Conservation (phyloP, 83 land plant genomes). For the Thuja plicata region DNA sequence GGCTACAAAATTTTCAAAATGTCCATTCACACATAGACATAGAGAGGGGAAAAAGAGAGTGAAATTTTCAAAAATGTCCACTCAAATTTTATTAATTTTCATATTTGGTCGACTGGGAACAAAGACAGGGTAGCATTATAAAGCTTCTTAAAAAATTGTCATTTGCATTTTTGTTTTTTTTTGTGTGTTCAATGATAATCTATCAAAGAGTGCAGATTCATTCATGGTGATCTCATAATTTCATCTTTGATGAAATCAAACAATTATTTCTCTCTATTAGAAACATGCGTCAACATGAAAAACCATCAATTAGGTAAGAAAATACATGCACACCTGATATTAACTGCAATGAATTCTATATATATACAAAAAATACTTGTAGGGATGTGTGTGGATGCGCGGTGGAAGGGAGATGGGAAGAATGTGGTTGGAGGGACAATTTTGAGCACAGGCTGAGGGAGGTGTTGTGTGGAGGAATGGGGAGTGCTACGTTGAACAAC, state of each 20-base stretch:
- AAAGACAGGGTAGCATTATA: too few relatives aligned
- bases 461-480: too few relatives aligned
- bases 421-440: too few relatives aligned
- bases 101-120: too few relatives aligned
- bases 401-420: too few relatives aligned
- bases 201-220: neutral
- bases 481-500: too few relatives aligned
- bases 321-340: constrained; percentile 8
- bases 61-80: too few relatives aligned
- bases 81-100: too few relatives aligned
- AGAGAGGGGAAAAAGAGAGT: too few relatives aligned
- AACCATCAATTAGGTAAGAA: neutral
- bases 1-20: too few relatives aligned
- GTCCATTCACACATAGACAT: too few relatives aligned
- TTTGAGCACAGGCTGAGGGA: too few relatives aligned
- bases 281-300: neutral
- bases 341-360: neutral
- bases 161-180: neutral
- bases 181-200: neutral
- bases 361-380: neutral
- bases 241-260: neutral
- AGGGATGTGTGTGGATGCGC: constrained; percentile 2
- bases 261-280: neutral
- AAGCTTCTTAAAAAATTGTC: neutral
- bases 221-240: neutral